phyloP scores from a whole-genome alignment of 1,284 basidiomycete species.

The Fistulinella staudtii region DNA sequence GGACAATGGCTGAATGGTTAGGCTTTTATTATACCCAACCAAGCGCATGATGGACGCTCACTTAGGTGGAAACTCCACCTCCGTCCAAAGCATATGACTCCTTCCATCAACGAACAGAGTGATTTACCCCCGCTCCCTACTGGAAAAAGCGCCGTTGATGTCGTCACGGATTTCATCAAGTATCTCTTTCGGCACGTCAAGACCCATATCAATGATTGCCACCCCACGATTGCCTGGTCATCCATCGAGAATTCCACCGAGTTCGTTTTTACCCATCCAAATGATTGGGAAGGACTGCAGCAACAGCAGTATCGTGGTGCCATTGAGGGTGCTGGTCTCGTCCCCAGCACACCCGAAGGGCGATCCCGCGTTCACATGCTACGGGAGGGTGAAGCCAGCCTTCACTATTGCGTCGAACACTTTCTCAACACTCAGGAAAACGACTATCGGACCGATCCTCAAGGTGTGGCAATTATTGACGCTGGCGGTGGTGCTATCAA shows the following conservation, averaged over 20 bases:
- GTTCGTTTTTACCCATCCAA: constrained; percentile 37
- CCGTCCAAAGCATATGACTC: constrained; percentile 31
- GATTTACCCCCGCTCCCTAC: constrained; percentile 41
- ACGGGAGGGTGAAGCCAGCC: constrained; percentile 23
- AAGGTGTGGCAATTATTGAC: constrained; percentile 47
- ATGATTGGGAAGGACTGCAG: constrained; percentile 38
- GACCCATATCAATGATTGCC: constrained; percentile 43
- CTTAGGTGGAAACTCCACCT: constrained; percentile 58
- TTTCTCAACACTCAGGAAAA: constrained; percentile 1
- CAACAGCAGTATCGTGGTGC: constrained; percentile 31
- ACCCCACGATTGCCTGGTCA: constrained; percentile 29
- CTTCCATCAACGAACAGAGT: constrained; percentile 4
- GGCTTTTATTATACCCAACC: not conserved
- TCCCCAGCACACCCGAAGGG: constrained; percentile 17
- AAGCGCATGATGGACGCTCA: not conserved
- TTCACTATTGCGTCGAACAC: constrained; percentile 17
- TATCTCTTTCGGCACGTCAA: constrained; percentile 44
- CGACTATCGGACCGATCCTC: constrained; percentile 33
- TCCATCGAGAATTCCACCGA: constrained; percentile 29
- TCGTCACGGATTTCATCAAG: constrained; percentile 46
- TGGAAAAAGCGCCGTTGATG: constrained; percentile 39
- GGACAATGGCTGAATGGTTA: not conserved
- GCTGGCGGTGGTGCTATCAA: constrained; percentile 1
- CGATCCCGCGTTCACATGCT: constrained; percentile 16
- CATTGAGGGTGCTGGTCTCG: constrained; percentile 29